Percentiles rank a stretch among this genome's conserved stretches.
These are phyloP conservation scores for Yamadazyma laniorum DNA, from an alignment of 805 yeast species.

Conservation along the genomic window DNA sequence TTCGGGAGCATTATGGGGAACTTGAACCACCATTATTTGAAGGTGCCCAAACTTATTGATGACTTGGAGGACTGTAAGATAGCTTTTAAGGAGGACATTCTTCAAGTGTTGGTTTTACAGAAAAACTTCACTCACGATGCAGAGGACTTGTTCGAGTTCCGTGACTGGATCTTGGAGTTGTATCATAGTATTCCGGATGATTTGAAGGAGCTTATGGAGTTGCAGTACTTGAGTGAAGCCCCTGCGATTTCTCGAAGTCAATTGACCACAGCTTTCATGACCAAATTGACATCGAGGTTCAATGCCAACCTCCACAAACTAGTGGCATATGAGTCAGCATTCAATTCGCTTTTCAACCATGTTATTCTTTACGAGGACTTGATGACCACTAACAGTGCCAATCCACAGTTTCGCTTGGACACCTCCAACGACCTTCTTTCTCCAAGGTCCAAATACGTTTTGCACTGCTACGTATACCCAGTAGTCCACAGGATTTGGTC, in stretches of 20 bases:
- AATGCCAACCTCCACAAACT: conserved; percentile 51
- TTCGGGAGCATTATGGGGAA: conserved; percentile 30
- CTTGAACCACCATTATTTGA: conserved; percentile 44
- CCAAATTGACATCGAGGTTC: conserved; percentile 50
- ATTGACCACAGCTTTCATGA: conserved; percentile 44
- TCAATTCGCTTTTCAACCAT: conserved; percentile 47
- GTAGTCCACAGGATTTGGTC: conserved; percentile 43
- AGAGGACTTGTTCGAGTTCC: conserved; percentile 35
- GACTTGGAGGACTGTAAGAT: conserved; percentile 60
- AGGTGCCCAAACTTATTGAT: conserved; percentile 59
- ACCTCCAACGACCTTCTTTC: conserved; percentile 22
- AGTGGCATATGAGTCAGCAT: conserved; percentile 56
- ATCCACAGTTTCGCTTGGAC: conserved; percentile 23
- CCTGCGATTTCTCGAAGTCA: conserved; percentile 28
- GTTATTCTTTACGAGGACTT: conserved; percentile 59
- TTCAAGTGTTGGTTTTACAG: conserved; percentile 53
- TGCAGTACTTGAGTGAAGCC: conserved; percentile 20
- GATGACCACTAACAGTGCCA: conserved; percentile 36
- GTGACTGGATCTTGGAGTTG: conserved; percentile 66
- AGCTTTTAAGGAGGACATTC: conserved; percentile 60
- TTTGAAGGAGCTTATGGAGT: conserved; percentile 29
- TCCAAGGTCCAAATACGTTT: conserved; percentile 42
- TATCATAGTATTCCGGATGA: conserved; percentile 44
- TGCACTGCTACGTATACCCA: conserved; percentile 48
- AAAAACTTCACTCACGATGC: conserved; percentile 37